These are phyloP conservation scores for Simplicillium aogashimaense DNA, from an alignment of 2,329 filamentous ascomycete species.

Conservation along the genomic window DNA sequence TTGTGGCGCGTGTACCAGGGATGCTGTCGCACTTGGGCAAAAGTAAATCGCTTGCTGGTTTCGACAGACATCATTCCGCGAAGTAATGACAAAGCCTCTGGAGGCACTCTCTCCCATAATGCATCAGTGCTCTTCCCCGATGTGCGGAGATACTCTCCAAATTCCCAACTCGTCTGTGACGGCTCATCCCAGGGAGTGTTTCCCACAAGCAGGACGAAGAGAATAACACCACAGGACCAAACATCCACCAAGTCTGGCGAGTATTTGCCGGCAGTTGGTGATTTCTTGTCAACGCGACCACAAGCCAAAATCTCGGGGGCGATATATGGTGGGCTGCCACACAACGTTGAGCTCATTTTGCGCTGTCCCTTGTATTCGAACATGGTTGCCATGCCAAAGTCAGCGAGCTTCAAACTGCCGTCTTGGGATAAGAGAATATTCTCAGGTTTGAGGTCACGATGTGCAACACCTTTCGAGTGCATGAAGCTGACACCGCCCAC, in stretches of 20 bases:
- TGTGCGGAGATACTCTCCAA: conserved; percentile 72
- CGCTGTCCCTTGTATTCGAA: conserved; percentile 80
- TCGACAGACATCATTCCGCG: conserved; percentile 90
- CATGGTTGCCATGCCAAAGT: conserved; percentile 91
- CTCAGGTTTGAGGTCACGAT: conserved; percentile 87
- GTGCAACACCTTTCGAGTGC: conserved; percentile 90
- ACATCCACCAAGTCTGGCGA: conserved; percentile 77
- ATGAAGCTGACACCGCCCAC: conserved; percentile 87
- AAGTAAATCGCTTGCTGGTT: conserved; percentile 64
- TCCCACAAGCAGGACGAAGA: conserved; percentile 89
- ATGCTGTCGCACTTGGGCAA: conserved; percentile 78
- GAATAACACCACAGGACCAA: conserved; percentile 96
- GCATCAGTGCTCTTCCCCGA: conserved; percentile 76
- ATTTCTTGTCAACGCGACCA: conserved; percentile 32
- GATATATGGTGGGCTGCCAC: conserved; percentile 93
- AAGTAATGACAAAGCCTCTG: conserved; percentile 67
- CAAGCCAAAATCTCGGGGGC: conserved; percentile 77
- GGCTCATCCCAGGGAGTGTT: conserved; percentile 98
- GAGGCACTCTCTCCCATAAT: conserved; percentile 72
- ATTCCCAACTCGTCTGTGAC: conserved; percentile 78
- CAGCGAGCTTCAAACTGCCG: conserved; percentile 86
- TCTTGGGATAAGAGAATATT: conserved; percentile 83
- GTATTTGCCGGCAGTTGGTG: conserved; percentile 49
- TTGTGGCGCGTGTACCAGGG: conserved; percentile 91
- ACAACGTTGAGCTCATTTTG: conserved; percentile 80